Evolutionary conservation across 495 filamentous ascomycete genomes (phyloP), one percentile per base, ranked within the genome.

Genomic region (Talaromyces proteolyticus): DNA sequence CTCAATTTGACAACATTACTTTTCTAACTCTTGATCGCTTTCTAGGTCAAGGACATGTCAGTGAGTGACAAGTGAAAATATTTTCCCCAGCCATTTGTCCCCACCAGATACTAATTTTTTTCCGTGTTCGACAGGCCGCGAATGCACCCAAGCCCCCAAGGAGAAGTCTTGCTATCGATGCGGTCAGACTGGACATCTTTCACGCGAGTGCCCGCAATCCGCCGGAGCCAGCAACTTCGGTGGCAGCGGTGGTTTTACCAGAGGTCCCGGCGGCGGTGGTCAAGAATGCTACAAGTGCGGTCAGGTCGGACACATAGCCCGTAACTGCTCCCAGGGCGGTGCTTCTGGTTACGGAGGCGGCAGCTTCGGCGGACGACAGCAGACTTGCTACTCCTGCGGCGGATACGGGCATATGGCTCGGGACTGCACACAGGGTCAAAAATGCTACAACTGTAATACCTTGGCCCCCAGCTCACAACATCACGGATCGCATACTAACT

Each of bases 281-380:
- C 81, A 87, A 59, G 86, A 97, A 68, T 98, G 93, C 84, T 98
- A 98, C 86, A 97, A 97, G 84, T 98, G 94, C 74, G 91, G 90
- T 44, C 88, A 95, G 75, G 78, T 91, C 50, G 94, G 93, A 50
- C 93, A 97, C 79, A 97, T 97, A 67, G 93, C 93, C 42, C 89
- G 94, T 52, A 95, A 93, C 79, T 97, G 93, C 82, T 71, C 83
- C 57, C 80, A 91, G 69, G 70, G 69, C 56, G 76, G 77, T 57
- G 67, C 63, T 57, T 65, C 68, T 57, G 66, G 67, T 42, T 69
- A 67, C 52, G 68, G 69, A 47, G 70, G 77, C 48, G 72, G 72
- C 43, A 67, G 69, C 52, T 66, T 67, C 45, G 70, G 73, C 36
- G 70, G 63, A 40, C 75, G 81, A 52, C 78, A 78, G 53, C 88